Evolutionary conservation across 2,329 filamentous ascomycete genomes (phyloP).

Genomic region (Neonectria coccinea): DNA sequence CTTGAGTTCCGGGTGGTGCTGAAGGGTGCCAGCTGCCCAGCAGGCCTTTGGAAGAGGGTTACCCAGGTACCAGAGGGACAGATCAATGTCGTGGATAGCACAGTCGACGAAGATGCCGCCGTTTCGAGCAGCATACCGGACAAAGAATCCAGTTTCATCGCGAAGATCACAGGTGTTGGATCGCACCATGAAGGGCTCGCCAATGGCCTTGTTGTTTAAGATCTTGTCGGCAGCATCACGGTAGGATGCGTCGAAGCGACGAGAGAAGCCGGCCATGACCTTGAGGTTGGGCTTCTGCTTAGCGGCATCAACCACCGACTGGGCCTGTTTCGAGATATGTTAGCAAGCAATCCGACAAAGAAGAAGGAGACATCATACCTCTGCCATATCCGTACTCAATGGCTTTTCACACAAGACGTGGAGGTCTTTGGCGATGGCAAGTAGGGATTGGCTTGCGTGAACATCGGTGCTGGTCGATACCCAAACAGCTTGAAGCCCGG

Average conservation of each 20-base stretch:
- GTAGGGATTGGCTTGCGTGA: constrained; percentile 30
- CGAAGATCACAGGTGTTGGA: constrained; percentile 76
- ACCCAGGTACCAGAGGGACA: constrained; percentile 47
- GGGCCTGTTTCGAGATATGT: constrained; percentile 55
- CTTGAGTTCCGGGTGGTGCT: constrained; percentile 43
- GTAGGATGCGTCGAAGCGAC: constrained; percentile 72
- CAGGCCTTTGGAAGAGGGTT: constrained; percentile 30
- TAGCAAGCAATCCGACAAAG: accelerated
- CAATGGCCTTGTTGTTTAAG: constrained; percentile 63
- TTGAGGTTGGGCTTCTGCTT: constrained; percentile 68
- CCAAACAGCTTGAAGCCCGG: constrained; percentile 33
- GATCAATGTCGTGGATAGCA: constrained; percentile 73
- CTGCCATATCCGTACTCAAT: constrained; percentile 54
- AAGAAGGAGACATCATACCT: constrained; percentile 55
- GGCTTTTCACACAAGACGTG: constrained; percentile 41
- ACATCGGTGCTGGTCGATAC: constrained; percentile 35
- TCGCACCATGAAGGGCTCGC: constrained; percentile 69
- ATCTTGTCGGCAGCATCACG: constrained; percentile 67
- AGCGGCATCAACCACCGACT: constrained; percentile 69
- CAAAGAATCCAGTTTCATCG: constrained; percentile 74
- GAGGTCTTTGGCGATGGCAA: constrained; percentile 28
- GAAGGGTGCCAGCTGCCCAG: constrained; percentile 30
- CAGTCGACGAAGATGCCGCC: constrained; percentile 79
- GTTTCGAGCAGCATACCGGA: constrained; percentile 71
- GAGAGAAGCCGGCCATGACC: constrained; percentile 62